Base-by-base conservation (phyloP, 306 rosid genomes). In the Gastrolobium villosum region DNA sequence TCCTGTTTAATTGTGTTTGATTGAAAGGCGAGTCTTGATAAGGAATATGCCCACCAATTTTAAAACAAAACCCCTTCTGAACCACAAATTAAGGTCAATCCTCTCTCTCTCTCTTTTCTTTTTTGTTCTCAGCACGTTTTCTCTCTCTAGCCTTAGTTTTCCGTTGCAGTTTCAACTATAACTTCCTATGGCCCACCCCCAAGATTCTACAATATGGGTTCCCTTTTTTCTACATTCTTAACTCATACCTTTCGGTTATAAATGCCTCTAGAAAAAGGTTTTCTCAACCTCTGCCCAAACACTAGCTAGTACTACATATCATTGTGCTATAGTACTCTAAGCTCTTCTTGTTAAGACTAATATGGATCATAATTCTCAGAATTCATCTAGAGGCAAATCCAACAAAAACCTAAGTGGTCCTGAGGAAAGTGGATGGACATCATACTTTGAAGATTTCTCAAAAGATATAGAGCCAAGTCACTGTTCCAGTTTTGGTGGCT, bases 361-460 rank as follows among this genome's bases (percentile, higher is more conserved):
- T 79, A 76, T 85, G 97, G 94, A 89, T 70, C 86, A 87, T 20
- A 20, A 20, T 41, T 89, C 90, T 74, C n/a, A 64, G 44, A 64
- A 45, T 72, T 86, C 93, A 46, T 93, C 89, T 2, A 72, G 79
- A 72, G 75, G 80, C 30, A 84, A 85, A 70, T 31, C 65, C 10
- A 65, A 45, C 30, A 70, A 65, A 60, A 77, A 57, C 35, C 59
- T 4, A 50, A 81, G 26, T 61, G 49, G 6, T 69, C 43, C 70
- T 54, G 88, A 88, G 10, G 97, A 92, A 81, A 95, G 99, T 85
- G 99, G 98, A 30, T 95, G 99, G 99, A 95, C 99, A 39, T 67
- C 92, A 11, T 95, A 95, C 75, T 86, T 95, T 8, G 91, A 95
- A 77, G 97, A 89, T 57, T 87, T 90, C 83, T 87, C 93, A 36